Conservation (phyloP, 1,139 yeast species). For the Zygoascus hellenicus region DNA sequence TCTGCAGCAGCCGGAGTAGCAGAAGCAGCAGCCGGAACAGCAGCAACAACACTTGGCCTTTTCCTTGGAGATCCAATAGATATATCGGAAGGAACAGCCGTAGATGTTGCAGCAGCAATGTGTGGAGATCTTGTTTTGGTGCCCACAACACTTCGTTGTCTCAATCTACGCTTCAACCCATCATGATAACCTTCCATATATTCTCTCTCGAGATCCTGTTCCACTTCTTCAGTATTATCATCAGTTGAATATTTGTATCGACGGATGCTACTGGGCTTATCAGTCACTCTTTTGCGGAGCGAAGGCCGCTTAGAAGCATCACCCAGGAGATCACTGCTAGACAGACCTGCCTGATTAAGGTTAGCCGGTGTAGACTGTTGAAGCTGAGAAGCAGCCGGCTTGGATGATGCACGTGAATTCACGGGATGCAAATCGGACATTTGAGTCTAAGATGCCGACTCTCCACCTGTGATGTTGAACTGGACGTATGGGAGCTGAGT, state of each 20-base stretch:
- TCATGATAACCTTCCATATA: slow-evolving; percentile 69
- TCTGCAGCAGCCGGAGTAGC: background rate
- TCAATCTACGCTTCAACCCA: slow-evolving; percentile 42
- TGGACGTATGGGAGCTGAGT: too few species aligned
- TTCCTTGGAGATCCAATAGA: background rate
- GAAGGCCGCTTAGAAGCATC: too few species aligned
- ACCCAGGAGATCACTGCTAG: too few species aligned
- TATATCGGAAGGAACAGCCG: background rate
- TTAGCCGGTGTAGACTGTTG: too few species aligned
- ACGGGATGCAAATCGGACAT: too few species aligned
- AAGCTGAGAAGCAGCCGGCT: too few species aligned
- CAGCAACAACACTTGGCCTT: too few species aligned
- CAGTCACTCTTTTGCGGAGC: background rate
- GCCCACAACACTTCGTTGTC: slow-evolving; percentile 18
- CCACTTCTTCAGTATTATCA: slow-evolving; percentile 63
- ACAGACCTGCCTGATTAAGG: too few species aligned
- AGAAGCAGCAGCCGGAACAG: background rate
- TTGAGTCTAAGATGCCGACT: too few species aligned
- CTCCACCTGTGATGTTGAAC: too few species aligned
- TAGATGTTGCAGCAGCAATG: background rate
- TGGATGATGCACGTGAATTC: too few species aligned
- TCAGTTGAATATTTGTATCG: slow-evolving; percentile 45
- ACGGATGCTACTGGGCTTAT: slow-evolving; percentile 12
- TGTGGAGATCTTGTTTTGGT: background rate
- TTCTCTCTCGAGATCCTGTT: slow-evolving; percentile 53